Evolutionary conservation across 2,329 filamentous ascomycete species (phyloP), one percentile per base, ranked within the genome.

Genomic region (Neoscytalidium dimidiatum): DNA sequence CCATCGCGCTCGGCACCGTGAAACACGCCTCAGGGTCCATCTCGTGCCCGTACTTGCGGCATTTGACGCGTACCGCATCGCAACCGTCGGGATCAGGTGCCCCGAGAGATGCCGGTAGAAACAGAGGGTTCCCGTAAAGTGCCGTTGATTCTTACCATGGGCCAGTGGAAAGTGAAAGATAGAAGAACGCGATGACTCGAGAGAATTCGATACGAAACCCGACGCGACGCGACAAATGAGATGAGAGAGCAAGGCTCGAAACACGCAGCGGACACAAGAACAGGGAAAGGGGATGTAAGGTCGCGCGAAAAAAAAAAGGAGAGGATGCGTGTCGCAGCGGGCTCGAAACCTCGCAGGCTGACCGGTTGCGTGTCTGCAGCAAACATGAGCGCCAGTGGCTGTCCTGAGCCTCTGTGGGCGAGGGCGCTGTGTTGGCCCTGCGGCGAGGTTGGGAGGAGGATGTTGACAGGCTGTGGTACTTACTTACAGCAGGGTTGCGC

Each of bases 341-440:
- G 21, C 35, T 48, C 38, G 56, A 46, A 33, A 7, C 11, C 28
- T 60, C 19, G 56, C 26, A 60, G 38, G 4, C n/a, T 26, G 19
- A 38, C 51, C 21, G 21, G 35, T 29, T 58, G 53, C 35, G 53
- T 13, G 53, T 44, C 38, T n/a, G 53, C 33, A 17, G 35, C 21
- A 3, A 5, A 4, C 9, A 29, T 11, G 53, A 43, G 23, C 53
- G 53, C 56, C 41, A 46, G 56, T 33, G 26, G 41, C 35, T 60
- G 56, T 46, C 56, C 53, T 14, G 53, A 44, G 53, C 52, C 52
- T 56, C 52, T 8, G 52, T 33, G 31, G 21, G 31, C 19, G 33
- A 44, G 53, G 35, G 38, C 53, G 53, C 41, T 58, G 52, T 17
- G 56, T 17, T 43, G 49, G 49, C 49, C 49, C 23, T 52, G 49